Evolutionary conservation across 352 stramenopile genomes (phyloP).

Genomic region (Saprolegnia parasitica): DNA sequence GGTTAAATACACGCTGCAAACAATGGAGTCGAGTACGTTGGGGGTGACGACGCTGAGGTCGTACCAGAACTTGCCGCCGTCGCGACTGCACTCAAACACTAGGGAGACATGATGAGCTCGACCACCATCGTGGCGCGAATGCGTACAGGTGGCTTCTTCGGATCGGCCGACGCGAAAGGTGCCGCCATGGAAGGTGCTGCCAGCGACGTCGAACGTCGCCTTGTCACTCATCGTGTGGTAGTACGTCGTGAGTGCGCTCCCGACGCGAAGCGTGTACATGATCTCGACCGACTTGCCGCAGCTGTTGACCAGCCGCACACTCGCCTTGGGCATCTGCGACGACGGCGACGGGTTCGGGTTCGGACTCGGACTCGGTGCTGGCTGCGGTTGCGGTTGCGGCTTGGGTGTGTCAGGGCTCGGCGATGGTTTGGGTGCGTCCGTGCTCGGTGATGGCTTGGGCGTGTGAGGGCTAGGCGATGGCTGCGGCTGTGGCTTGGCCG

Average conservation of each 20-base stretch:
- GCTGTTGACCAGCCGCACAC: conserved; percentile 19
- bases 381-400: not conserved
- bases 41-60: conserved; percentile 38
- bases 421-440: not conserved
- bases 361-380: conserved; percentile 4
- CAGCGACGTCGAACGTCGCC: conserved; percentile 14
- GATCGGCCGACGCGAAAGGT: conserved; percentile 24
- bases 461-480: not conserved
- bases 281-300: conserved; percentile 21
- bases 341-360: not conserved
- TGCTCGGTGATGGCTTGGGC: not conserved
- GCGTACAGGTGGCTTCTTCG: conserved; percentile 26
- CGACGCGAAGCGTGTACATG: conserved; percentile 9
- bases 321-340: not conserved
- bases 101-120: not conserved
- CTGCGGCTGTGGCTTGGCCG: not conserved
- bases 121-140: not conserved
- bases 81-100: conserved; percentile 35
- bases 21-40: conserved; percentile 8
- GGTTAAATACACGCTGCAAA: no score
- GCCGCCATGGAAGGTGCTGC: not conserved
- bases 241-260: not conserved
- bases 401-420: conserved; percentile 6
- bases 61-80: conserved; percentile 33
- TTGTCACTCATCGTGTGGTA: conserved; percentile 15